Evolutionary conservation across 768 basidiomycete species (phyloP), one percentile per base, ranked within the genome.

Genomic region (Crepidotus variabilis): DNA sequence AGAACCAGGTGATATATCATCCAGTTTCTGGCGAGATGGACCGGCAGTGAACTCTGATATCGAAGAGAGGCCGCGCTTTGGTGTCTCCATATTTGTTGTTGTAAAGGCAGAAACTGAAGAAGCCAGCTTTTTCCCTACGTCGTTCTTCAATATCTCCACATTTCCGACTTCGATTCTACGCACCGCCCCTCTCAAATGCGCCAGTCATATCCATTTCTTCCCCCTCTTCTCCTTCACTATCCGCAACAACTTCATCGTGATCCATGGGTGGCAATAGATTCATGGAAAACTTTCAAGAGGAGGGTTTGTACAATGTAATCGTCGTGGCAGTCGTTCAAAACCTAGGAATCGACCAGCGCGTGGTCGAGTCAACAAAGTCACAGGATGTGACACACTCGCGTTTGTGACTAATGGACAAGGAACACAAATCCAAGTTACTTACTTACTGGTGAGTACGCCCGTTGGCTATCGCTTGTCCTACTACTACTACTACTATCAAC

Each of bases 231-330:
- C 65, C 65, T 28, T 70, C 69, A 64, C 81, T 83, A 62, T 78
- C 81, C 22, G 75, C 75, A 51, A 82, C 74, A n/a, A 79, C 66
- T 66, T 79, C 79, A 56, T 78, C 70, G 16, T 69, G 60, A 24
- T 62, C 55, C 6, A 65, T 57, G 56, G 60, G 21, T 8, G 60
- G 0, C 18, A 20, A 28, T 8, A 20, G 8, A 3, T 1, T 20
- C 10, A 14, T 22, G 47, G 4, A 11, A n/a, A 24, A 16, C 35
- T 56, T 16, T 28, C 22, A 5, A 21, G 22, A 18, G 21, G n/a
- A 28, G n/a, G 51, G n/a, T n/a, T 16, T 23, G 52, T 36, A 16
- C 35, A 20, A 43, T 14, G 13, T 43, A 20, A 20, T 16, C 39
- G 39, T 43, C 14, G 18, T 43, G 39, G 5, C 2, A 16, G 18